Conservation (phyloP, 139 green algal genomes). For the Chlorella ohadii region DNA sequence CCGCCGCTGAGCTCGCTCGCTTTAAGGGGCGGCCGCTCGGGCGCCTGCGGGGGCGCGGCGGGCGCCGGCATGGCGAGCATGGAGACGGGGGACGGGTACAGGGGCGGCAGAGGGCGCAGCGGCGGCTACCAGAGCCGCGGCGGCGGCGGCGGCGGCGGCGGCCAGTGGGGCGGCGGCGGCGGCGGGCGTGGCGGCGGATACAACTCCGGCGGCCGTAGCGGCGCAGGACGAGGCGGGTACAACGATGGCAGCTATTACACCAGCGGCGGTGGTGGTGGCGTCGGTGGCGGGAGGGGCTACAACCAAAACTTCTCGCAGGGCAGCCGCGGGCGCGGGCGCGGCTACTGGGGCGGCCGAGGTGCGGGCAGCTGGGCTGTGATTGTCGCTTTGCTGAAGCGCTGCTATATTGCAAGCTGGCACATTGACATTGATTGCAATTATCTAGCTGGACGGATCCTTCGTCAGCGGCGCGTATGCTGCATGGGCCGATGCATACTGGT, state of each 20-base stretch:
- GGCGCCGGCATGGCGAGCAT: conserved; percentile 24
- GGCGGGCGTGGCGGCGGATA: conserved; percentile 2
- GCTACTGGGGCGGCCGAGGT: conserved; percentile 37
- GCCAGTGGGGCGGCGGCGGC: conserved; percentile 2
- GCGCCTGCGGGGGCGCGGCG: no score
- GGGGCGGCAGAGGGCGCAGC: neutral
- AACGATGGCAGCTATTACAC: conserved; percentile 3
- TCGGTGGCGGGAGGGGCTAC: conserved; percentile 25
- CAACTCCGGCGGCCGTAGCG: neutral
- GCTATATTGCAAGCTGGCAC: neutral
- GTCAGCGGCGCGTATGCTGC: no score
- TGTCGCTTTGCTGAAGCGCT: neutral
- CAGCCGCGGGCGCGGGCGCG: neutral
- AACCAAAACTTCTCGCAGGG: conserved; percentile 18
- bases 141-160: conserved; percentile 37
- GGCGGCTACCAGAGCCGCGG: conserved; percentile 8
- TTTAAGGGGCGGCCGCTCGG: no score
- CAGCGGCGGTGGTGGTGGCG: conserved; percentile 36
- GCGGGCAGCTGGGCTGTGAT: conserved; percentile 1
- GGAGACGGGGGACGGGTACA: conserved; percentile 39
- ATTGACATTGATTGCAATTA: no score
- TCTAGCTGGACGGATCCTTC: no score
- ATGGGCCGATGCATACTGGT: neutral
- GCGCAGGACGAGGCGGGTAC: neutral
- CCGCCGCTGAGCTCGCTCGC: no score